These are phyloP conservation scores for Boletus huronensis DNA, from an alignment of 768 basidiomycete genomes.

Conservation along the genomic window DNA sequence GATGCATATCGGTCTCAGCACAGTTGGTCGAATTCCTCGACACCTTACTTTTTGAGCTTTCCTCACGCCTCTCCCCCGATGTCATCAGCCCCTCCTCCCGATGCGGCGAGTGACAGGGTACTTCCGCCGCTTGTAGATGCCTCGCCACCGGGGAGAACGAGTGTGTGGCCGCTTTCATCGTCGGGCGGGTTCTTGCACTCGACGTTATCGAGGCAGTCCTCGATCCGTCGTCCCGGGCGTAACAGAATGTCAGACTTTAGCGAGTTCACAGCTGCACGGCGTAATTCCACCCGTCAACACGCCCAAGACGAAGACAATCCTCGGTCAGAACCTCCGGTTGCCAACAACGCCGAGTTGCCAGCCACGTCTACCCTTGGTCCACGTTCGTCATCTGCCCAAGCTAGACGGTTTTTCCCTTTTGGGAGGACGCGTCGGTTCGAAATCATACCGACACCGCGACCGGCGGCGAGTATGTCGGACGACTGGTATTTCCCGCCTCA, in stretches of 20 bases:
- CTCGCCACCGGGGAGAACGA: conserved; percentile 21
- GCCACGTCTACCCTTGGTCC: conserved; percentile 8
- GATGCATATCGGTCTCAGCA: conserved; percentile 53
- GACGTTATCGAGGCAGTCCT: conserved; percentile 51
- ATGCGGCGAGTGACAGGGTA: conserved; percentile 21
- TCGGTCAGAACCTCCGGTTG: conserved; percentile 9
- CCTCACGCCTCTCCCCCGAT: conserved; percentile 27
- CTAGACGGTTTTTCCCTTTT: conserved; percentile 58
- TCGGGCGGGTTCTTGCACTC: conserved; percentile 25
- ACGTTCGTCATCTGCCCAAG: conserved; percentile 21
- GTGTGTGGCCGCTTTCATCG: conserved; percentile 24
- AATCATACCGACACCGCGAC: conserved; percentile 31
- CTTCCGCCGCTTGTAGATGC: conserved; percentile 30
- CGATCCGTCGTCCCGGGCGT: conserved; percentile 55
- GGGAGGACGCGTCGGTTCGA: conserved; percentile 44
- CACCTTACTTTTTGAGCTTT: conserved; percentile 22
- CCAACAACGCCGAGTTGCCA: not conserved
- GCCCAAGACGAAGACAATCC: conserved; percentile 27
- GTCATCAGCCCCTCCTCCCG: conserved; percentile 24
- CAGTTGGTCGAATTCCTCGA: conserved; percentile 28
- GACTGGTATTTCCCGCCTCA: conserved; percentile 34
- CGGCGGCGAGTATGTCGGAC: conserved; percentile 27
- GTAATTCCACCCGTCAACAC: conserved; percentile 43
- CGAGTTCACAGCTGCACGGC: conserved; percentile 66
- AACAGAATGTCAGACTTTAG: conserved; percentile 64